A percentile compares a stretch with the other conserved stretches of the same genome.
These are phyloP conservation scores for Arctostaphylos glauca DNA, from an alignment of 148 eudicot genomes.

Conservation along the genomic window DNA sequence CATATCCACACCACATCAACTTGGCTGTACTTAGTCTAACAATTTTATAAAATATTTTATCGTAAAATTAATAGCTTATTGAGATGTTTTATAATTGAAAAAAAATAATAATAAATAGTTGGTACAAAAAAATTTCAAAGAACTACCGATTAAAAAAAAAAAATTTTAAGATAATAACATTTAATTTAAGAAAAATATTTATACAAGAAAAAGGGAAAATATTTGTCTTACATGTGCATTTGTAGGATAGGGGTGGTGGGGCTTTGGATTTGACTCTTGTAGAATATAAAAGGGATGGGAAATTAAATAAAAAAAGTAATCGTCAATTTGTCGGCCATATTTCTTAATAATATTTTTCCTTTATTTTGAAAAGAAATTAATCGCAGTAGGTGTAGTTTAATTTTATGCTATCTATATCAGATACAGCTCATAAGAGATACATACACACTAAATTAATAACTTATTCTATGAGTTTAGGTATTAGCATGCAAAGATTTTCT, in stretches of 20 bases:
- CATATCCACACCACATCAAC: no score
- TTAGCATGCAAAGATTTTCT: background rate
- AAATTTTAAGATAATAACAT: background rate
- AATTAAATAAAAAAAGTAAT: background rate
- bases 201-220: background rate
- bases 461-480: background rate
- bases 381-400: background rate
- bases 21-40: no score
- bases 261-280: background rate
- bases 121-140: no score
- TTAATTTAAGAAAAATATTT: background rate
- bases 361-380: background rate
- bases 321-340: constrained; percentile 7
- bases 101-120: no score
- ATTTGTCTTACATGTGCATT: no score
- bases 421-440: background rate
- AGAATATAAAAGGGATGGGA: background rate
- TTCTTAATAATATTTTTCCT: background rate
- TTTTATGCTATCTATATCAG: background rate
- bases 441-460: background rate
- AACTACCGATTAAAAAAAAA: no score
- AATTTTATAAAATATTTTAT: no score
- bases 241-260: background rate
- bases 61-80: no score
- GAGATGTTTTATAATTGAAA: no score